phyloP scores from a whole-genome alignment of 2,329 filamentous ascomycete genomes.

The Diaporthe batatas region DNA sequence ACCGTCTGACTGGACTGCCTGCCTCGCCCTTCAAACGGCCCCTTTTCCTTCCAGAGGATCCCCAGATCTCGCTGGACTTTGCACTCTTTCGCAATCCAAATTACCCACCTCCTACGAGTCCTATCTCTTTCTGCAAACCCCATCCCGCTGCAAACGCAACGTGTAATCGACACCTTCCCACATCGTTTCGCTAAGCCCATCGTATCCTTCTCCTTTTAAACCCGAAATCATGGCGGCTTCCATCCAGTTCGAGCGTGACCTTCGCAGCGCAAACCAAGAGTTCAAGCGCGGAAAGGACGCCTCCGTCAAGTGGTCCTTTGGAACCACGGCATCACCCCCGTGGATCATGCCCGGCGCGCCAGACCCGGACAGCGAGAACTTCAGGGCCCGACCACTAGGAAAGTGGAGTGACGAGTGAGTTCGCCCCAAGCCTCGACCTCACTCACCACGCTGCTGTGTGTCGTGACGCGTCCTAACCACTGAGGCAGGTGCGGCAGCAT shows the following conservation, averaged over 20 bases:
- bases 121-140: conserved; percentile 29
- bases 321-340: conserved; percentile 43
- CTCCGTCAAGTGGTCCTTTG: conserved; percentile 57
- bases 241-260: conserved; percentile 55
- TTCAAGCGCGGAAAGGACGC: conserved; percentile 60
- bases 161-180: conserved; percentile 22
- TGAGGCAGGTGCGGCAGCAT: conserved; percentile 38
- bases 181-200: conserved; percentile 3
- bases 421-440: conserved; percentile 1
- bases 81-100: conserved; percentile 27
- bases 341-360: conserved; percentile 11
- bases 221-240: conserved; percentile 46
- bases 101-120: conserved; percentile 33
- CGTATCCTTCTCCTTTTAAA: background rate
- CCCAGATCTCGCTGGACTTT: conserved; percentile 20
- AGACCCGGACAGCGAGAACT: conserved; percentile 47
- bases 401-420: conserved; percentile 53
- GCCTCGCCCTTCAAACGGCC: conserved; percentile 37
- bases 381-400: conserved; percentile 53
- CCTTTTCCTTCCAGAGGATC: conserved; percentile 39
- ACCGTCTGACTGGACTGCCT: conserved; percentile 30
- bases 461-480: conserved; percentile 30
- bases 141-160: conserved; percentile 11
- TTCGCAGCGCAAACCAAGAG: conserved; percentile 59
- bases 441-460: background rate